Conservation (phyloP, 768 basidiomycete genomes). For the Tulasnella sp. region DNA sequence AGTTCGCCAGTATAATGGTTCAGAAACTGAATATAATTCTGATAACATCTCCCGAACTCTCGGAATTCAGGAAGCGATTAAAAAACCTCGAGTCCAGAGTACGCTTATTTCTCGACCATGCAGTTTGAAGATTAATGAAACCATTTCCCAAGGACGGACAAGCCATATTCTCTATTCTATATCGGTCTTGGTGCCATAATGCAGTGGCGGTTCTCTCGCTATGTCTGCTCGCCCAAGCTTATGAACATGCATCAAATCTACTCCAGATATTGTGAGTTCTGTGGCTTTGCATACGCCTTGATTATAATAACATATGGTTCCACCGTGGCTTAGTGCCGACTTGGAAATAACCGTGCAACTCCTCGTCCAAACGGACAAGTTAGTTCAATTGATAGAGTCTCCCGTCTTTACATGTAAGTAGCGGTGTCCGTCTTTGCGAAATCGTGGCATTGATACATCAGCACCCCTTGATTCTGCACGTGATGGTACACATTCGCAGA, state of each 20-base stretch:
- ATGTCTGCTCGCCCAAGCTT: conserved; percentile 92
- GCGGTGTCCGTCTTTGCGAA: neutral
- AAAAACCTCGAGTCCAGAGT: conserved; percentile 91
- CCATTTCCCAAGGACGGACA: conserved; percentile 67
- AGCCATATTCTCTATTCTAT: conserved; percentile 83
- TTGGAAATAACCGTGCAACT: conserved; percentile 91
- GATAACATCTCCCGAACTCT: conserved; percentile 90
- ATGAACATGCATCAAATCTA: conserved; percentile 95
- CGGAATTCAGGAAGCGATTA: conserved; percentile 82
- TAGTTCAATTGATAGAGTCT: conserved; percentile 95
- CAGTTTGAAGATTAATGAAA: neutral
- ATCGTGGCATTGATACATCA: neutral
- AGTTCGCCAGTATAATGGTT: conserved; percentile 95
- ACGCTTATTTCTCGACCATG: conserved; percentile 21
- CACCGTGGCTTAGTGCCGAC: conserved; percentile 52
- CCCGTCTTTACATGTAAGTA: conserved; percentile 90
- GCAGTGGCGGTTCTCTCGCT: conserved; percentile 93
- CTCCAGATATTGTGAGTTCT: conserved; percentile 77
- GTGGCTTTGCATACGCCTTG: too few species aligned
- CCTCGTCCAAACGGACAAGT: conserved; percentile 91
- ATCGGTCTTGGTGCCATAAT: conserved; percentile 98
- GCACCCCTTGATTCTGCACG: neutral
- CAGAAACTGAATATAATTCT: conserved; percentile 95
- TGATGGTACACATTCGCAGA: conserved; percentile 31
- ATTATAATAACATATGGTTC: neutral